Percentiles rank a stretch among this genome's conserved stretches.
These are phyloP conservation scores for Rhodocollybia butyracea DNA, from an alignment of 768 basidiomycete genomes.

Conservation along the genomic window DNA sequence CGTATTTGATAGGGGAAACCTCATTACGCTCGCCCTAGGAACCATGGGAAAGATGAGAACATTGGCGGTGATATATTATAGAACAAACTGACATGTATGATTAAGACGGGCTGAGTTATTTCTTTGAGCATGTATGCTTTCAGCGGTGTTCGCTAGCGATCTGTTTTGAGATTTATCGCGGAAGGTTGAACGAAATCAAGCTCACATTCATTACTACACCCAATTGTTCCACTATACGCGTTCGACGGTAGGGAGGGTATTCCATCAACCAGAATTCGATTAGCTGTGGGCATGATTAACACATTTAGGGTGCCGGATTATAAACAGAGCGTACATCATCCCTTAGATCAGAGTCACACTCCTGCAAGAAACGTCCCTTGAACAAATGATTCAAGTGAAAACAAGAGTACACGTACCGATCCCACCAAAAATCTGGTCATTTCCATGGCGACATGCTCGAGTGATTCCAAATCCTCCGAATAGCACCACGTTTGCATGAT, in stretches of 20 bases:
- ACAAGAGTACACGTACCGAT: slow-evolving; percentile 36
- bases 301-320: not conserved
- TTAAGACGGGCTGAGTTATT: slow-evolving; percentile 61
- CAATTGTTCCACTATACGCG: slow-evolving; percentile 48
- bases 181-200: not conserved
- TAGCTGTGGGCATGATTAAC: slow-evolving; percentile 36
- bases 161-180: not conserved
- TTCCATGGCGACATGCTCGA: slow-evolving; percentile 65
- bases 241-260: slow-evolving; percentile 52
- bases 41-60: not conserved
- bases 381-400: not conserved
- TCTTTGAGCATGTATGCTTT: slow-evolving; percentile 41
- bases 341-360: slow-evolving; percentile 51
- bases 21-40: slow-evolving; percentile 59
- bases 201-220: slow-evolving; percentile 62
- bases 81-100: slow-evolving; percentile 54
- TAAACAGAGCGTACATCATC: slow-evolving; percentile 52
- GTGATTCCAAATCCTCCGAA: slow-evolving; percentile 62
- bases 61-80: not conserved
- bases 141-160: slow-evolving; percentile 52
- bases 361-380: slow-evolving; percentile 25
- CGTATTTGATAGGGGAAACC: slow-evolving; percentile 50
- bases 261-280: slow-evolving; percentile 61
- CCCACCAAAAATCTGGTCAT: slow-evolving; percentile 53
- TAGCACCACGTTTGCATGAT: slow-evolving; percentile 60